Base-by-base conservation (phyloP, 2,329 filamentous ascomycete genomes). In the Furcasterigmium furcatum region DNA sequence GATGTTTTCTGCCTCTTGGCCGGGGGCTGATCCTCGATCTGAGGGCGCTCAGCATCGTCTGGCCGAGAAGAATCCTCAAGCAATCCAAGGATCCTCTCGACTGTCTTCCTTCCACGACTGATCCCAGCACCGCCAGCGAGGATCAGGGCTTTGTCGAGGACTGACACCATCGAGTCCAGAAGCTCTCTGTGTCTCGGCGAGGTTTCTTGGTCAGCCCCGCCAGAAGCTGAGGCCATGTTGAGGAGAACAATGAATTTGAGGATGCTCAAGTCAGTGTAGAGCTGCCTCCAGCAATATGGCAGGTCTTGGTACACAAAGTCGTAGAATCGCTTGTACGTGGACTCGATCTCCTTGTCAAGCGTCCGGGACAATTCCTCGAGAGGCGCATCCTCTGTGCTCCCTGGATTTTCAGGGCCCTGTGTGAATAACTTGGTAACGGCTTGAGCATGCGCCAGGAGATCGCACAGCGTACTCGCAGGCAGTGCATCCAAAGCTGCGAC, bases 141-240 rank as follows among this genome's bases (percentile, higher is more conserved):
- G 38, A 95, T 88, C 38, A 95, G 65, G 0, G 87, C 84, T 62
- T 84, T 82, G 56, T 96, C 91, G 2, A 97, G 73, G 16, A 14
- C 24, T 14, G 25, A 9, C 5, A 30, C 16, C 39, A 22, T 20
- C 13, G 18, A n/a, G 19, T 2, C 20, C 3, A 21, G 10, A 24
- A 7, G 18, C n/a, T 4, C 19, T 7, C 7, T 7, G 24, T 27
- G 7, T 27, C 12, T 12, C 12, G 7, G 7, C n/a, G 16, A 6
- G 34, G n/a, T 19, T 10, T 12, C 16, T 2, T 18, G 12, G 19
- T 27, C n/a, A 22, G 19, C 19, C 5, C 20, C 14, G 13, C 20
- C 14, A 18, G 14, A 8, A 8, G 6, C 12, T 5, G 13, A 14
- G 19, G 9, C n/a, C n/a, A 4, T 19, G 9, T 3, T 36, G n/a